Conservation (phyloP, 1,284 basidiomycete species). For the Neonothopanus nambi region DNA sequence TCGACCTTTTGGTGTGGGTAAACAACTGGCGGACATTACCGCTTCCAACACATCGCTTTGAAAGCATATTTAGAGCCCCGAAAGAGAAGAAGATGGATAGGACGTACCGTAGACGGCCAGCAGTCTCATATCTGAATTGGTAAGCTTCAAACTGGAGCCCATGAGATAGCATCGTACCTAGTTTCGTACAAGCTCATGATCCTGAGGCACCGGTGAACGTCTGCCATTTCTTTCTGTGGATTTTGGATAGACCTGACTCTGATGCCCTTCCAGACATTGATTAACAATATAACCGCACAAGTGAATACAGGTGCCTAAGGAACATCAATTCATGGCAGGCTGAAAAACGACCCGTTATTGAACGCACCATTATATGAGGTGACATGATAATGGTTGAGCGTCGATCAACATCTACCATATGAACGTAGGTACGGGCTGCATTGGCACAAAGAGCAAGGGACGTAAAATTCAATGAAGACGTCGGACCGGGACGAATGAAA, state of each 20-base stretch:
- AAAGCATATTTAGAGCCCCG: background rate
- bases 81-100: background rate
- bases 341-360: background rate
- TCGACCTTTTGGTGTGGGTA: background rate
- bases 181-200: slow-evolving; percentile 45
- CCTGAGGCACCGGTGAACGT: slow-evolving; percentile 68
- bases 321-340: background rate
- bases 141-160: background rate
- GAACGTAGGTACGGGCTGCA: slow-evolving; percentile 5
- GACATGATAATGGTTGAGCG: background rate
- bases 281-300: slow-evolving; percentile 59
- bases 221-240: slow-evolving; percentile 56
- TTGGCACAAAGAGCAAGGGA: slow-evolving; percentile 6
- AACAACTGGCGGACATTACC: background rate
- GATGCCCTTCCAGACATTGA: slow-evolving; percentile 71
- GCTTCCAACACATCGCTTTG: slow-evolving; percentile 3
- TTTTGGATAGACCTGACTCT: slow-evolving; percentile 52
- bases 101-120: slow-evolving; percentile 10
- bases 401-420: slow-evolving; percentile 3
- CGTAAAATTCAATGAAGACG: slow-evolving; percentile 2
- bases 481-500: slow-evolving; percentile 7
- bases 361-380: slow-evolving; percentile 2
- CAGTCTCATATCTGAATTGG: background rate
- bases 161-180: slow-evolving; percentile 16
- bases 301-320: slow-evolving; percentile 21